Percentiles rank a stretch among this genome's conserved stretches.
Evolutionary conservation across 257 asterid species (phyloP).

Genomic region (Vinca minor): DNA sequence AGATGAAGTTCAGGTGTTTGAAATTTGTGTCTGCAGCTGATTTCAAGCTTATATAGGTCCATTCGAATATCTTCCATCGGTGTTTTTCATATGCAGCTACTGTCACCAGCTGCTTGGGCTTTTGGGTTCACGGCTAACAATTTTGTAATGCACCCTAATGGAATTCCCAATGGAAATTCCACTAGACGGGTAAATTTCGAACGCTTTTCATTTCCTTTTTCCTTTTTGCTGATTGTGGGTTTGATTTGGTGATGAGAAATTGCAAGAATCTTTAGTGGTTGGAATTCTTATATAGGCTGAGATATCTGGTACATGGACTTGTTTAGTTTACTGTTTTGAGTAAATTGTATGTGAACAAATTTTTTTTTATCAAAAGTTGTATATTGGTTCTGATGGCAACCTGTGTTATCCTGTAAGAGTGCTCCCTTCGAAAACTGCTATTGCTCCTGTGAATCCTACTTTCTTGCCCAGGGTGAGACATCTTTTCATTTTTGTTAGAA

Average conservation of each 20-base stretch:
- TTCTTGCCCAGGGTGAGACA: slow-evolving; percentile 52
- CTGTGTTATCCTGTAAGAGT: slow-evolving; percentile 57
- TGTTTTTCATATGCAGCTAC: slow-evolving; percentile 1
- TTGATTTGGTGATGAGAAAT: neutral
- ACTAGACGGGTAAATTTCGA: slow-evolving; percentile 59
- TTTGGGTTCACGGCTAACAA: slow-evolving; percentile 53
- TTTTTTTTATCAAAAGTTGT: too few relatives aligned
- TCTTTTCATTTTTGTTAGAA: slow-evolving; percentile 8
- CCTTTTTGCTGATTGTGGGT: neutral
- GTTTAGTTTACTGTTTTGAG: too few relatives aligned
- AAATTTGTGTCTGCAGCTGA: neutral
- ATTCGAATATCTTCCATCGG: slow-evolving; percentile 5
- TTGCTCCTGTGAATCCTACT: slow-evolving; percentile 66
- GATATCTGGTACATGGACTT: neutral
- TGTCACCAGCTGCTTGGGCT: slow-evolving; percentile 27
- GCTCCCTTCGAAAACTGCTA: slow-evolving; percentile 59
- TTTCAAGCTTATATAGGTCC: neutral
- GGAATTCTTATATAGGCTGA: neutral
- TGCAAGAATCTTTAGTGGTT: neutral
- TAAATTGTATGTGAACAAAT: too few relatives aligned
- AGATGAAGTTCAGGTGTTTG: slow-evolving; percentile 73
- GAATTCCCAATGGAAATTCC: slow-evolving; percentile 41
- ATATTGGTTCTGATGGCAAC: too few relatives aligned
- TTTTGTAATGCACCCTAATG: slow-evolving; percentile 41
- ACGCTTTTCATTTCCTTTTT: neutral